Evolutionary conservation across 495 filamentous ascomycete genomes (phyloP).

Genomic region (Hypoxylon cercidicola): DNA sequence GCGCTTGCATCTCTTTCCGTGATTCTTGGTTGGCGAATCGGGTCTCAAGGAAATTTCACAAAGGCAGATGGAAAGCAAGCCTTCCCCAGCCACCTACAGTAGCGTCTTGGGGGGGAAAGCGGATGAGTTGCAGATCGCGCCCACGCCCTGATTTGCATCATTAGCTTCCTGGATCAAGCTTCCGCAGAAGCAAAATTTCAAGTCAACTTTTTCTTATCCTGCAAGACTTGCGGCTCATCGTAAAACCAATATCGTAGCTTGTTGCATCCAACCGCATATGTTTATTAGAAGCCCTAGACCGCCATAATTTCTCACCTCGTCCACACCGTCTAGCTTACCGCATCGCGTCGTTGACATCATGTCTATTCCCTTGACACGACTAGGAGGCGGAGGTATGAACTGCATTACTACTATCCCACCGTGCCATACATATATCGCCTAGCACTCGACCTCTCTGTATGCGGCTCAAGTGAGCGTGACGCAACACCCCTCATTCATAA

Average conservation of each 20-base stretch:
- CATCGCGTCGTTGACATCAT: conserved; percentile 47
- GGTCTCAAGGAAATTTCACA: conserved; percentile 27
- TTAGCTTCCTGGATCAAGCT: conserved; percentile 20
- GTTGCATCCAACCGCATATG: conserved; percentile 18
- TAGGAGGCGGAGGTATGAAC: conserved; percentile 67
- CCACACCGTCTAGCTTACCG: conserved; percentile 5
- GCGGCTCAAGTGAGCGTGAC: conserved; percentile 13
- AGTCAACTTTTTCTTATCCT: conserved; percentile 10
- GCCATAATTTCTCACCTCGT: not conserved
- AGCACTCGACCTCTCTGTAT: conserved; percentile 9
- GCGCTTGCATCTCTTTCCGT: conserved; percentile 1
- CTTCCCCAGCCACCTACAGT: conserved; percentile 38
- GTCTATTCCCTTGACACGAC: conserved; percentile 71
- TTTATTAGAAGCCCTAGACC: conserved; percentile 9
- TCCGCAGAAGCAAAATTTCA: conserved; percentile 19
- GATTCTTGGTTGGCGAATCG: conserved; percentile 20
- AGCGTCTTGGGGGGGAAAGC: conserved; percentile 18
- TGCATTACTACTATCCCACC: conserved; percentile 22
- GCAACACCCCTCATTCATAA: conserved; percentile 18
- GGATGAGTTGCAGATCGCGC: conserved; percentile 34
- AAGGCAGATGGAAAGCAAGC: conserved; percentile 13
- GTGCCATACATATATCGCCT: conserved; percentile 14
- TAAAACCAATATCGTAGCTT: conserved; percentile 5
- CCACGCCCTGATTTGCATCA: conserved; percentile 27
- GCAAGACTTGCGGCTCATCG: not conserved